Conservation (phyloP, 306 rosid species). For the Biancaea sappan region DNA sequence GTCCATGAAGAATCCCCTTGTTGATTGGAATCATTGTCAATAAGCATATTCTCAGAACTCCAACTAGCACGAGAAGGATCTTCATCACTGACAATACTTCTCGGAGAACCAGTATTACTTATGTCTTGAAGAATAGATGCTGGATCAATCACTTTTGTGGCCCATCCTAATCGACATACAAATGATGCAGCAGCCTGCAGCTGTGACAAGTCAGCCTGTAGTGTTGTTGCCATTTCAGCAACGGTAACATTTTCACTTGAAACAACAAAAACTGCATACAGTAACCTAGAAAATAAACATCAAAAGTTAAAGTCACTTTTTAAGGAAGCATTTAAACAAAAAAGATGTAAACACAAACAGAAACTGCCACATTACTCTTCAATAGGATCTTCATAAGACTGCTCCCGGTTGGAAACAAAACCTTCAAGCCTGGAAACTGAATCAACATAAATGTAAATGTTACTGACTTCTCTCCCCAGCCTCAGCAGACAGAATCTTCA, state of each 20-base stretch:
- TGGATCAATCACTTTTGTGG: constrained; percentile 82
- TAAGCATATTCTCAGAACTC: constrained; percentile 53
- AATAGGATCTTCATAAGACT: constrained; percentile 95
- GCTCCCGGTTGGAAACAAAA: constrained; percentile 98
- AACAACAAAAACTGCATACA: constrained; percentile 97
- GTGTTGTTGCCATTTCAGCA: constrained; percentile 84
- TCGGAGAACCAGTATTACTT: constrained; percentile 58
- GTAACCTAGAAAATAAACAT: constrained; percentile 57
- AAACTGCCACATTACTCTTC: constrained; percentile 85
- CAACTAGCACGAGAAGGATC: constrained; percentile 55
- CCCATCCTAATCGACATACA: constrained; percentile 92
- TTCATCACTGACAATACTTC: constrained; percentile 57
- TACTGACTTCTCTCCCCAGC: constrained; percentile 24
- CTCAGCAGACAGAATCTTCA: background rate
- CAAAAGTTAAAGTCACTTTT: constrained; percentile 34
- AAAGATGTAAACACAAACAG: constrained; percentile 17
- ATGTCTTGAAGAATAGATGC: constrained; percentile 68
- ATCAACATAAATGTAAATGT: constrained; percentile 40
- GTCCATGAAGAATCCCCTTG: constrained; percentile 65
- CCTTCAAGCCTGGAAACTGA: constrained; percentile 99
- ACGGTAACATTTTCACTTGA: constrained; percentile 94
- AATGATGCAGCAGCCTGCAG: constrained; percentile 95
- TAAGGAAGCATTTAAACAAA: constrained; percentile 28
- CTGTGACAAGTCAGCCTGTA: constrained; percentile 81
- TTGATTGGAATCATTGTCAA: constrained; percentile 57